These are phyloP conservation scores for Penicillium hordei DNA, from an alignment of 2,329 filamentous ascomycete genomes.

Conservation along the genomic window DNA sequence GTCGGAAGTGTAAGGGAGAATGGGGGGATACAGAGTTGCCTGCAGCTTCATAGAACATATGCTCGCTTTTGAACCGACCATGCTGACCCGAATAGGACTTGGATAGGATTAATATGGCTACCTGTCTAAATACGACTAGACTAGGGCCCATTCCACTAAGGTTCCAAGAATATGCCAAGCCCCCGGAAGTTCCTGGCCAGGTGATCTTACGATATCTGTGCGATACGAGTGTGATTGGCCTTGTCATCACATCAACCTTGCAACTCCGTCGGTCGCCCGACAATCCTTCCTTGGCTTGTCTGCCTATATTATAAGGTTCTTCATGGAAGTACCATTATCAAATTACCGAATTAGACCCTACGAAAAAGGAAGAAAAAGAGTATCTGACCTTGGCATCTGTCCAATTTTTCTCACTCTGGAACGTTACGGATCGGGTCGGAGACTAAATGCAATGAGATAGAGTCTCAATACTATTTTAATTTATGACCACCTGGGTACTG, in stretches of 20 bases:
- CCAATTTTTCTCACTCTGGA: too few relatives aligned
- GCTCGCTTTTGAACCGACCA: neutral
- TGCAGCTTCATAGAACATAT: neutral
- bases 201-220: neutral
- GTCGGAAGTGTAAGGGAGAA: neutral
- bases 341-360: too few relatives aligned
- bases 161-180: neutral
- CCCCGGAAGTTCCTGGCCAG: neutral
- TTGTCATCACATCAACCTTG: neutral
- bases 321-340: too few relatives aligned
- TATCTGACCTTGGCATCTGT: neutral
- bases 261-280: neutral
- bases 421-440: neutral
- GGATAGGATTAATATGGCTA: neutral
- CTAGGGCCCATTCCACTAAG: neutral
- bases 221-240: neutral
- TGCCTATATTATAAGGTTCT: neutral
- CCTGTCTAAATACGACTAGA: neutral
- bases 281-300: neutral
- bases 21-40: neutral
- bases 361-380: neutral
- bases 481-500: too few relatives aligned
- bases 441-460: neutral
- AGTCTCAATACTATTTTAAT: neutral
- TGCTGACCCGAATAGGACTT: neutral